phyloP scores from a whole-genome alignment of 2,329 filamentous ascomycete species.

The Neofusicoccum sp. region DNA sequence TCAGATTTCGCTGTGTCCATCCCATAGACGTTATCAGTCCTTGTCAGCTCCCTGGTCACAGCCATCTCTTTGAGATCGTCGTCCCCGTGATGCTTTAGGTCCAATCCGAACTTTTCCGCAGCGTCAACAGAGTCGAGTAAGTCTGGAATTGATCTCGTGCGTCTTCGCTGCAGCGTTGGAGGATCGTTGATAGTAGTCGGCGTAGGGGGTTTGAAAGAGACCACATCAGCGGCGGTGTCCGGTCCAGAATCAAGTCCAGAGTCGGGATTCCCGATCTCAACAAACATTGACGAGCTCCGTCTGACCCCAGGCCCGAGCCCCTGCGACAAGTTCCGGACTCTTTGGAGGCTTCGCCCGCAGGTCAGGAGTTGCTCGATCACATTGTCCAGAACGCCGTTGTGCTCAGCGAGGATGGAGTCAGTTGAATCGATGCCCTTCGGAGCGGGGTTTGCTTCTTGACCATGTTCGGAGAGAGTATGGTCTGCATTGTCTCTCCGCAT shows the following conservation, averaged over 20 bases:
- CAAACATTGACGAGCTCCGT: constrained; percentile 33
- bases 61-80: background rate
- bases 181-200: constrained; percentile 36
- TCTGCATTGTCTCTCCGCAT: constrained; percentile 17
- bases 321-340: background rate
- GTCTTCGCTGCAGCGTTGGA: constrained; percentile 25
- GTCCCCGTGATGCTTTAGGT: constrained; percentile 28
- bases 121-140: constrained; percentile 40
- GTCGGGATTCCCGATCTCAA: constrained; percentile 24
- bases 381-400: constrained; percentile 39
- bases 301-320: constrained; percentile 25
- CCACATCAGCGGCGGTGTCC: constrained; percentile 15
- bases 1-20: background rate
- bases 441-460: constrained; percentile 40
- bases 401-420: constrained; percentile 45
- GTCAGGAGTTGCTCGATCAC: constrained; percentile 43
- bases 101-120: constrained; percentile 39
- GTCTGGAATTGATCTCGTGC: constrained; percentile 36
- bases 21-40: background rate
- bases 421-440: constrained; percentile 26
- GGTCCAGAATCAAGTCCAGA: background rate
- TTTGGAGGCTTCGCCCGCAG: constrained; percentile 17
- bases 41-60: background rate
- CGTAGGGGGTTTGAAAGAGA: background rate
- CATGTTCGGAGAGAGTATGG: constrained; percentile 16